phyloP scores from a whole-genome alignment of 75 land plant genomes.

The Ceratopteris richardii region DNA sequence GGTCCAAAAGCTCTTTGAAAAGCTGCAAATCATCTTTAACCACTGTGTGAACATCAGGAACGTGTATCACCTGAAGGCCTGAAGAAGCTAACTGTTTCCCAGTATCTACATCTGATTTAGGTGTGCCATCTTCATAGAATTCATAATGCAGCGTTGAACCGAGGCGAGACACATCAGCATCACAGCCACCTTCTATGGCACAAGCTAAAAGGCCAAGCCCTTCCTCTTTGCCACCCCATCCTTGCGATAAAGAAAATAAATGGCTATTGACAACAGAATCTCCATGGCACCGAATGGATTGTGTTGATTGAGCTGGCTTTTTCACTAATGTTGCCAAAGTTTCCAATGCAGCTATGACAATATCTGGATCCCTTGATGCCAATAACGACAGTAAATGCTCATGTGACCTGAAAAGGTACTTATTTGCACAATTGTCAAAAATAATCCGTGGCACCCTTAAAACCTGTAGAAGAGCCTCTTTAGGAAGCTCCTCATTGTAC shows the following conservation, averaged over 20 bases:
- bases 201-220: conserved; percentile 89
- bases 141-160: conserved; percentile 93
- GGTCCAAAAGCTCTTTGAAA: conserved; percentile 63
- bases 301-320: conserved; percentile 77
- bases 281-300: conserved; percentile 69
- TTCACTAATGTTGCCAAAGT: conserved; percentile 90
- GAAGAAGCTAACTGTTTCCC: conserved; percentile 13
- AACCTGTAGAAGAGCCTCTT: conserved; percentile 73
- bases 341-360: conserved; percentile 73
- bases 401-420: conserved; percentile 72
- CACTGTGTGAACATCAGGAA: conserved; percentile 61
- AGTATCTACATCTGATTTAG: conserved; percentile 9
- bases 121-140: conserved; percentile 33
- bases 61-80: conserved; percentile 51
- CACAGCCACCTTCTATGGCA: conserved; percentile 48
- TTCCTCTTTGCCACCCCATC: conserved; percentile 99
- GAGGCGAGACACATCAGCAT: conserved; percentile 42
- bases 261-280: conserved; percentile 67
- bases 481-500: conserved; percentile 58
- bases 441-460: conserved; percentile 81
- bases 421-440: conserved; percentile 87
- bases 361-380: conserved; percentile 94
- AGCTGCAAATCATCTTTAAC: conserved; percentile 60
- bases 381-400: conserved; percentile 85
- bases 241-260: conserved; percentile 88